Base-by-base conservation (phyloP, 345 rosid species). In the Triadica sebifera region DNA sequence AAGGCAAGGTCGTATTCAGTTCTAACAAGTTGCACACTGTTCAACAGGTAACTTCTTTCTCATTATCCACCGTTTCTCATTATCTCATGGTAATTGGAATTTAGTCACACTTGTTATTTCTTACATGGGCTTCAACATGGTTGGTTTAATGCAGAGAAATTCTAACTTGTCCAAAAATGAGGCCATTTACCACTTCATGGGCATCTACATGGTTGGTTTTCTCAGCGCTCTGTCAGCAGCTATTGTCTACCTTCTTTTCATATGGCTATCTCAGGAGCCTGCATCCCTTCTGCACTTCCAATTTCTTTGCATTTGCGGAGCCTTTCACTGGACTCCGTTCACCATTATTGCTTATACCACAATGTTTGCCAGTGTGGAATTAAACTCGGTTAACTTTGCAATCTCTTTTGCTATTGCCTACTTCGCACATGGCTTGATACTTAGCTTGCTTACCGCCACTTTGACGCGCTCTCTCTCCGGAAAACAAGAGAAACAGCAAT, bases 261-360 rank as follows among this genome's bases (percentile, higher is more conserved):
- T 82, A 51, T 65, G 77, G 82, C 53, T 81, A 20, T 76, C 80
- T 39, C 75, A 71, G 66, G 80, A 64, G 22, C 73, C 81, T 53
- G 75, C 80, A 51, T 87, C 93, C 61, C 65, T 79, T 59, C 80
- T 78, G 65, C 81, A 81, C 22, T 81, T 86, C 62, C 62, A 85
- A 29, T 87, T 87, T 59, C 1, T 84, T 60, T 86, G 90, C 81
- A 77, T 87, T 71, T 70, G 76, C 11, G 93, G 93, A 73, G 86
- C 89, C 34, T 85, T 87, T 29, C 91, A 87, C 65, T 89, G 93
- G 93, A 66, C 84, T 58, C 91, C 91, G 4, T 86, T 85, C 81
- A 79, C 84, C 38, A 38, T 85, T 62, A 38, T 77, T 61, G 85
- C 87, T 15, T 87, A 87, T 25, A 76, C 81, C 69, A 73, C 79